phyloP scores from a whole-genome alignment of 2,329 filamentous ascomycete genomes.

The Ramularia endophylla region DNA sequence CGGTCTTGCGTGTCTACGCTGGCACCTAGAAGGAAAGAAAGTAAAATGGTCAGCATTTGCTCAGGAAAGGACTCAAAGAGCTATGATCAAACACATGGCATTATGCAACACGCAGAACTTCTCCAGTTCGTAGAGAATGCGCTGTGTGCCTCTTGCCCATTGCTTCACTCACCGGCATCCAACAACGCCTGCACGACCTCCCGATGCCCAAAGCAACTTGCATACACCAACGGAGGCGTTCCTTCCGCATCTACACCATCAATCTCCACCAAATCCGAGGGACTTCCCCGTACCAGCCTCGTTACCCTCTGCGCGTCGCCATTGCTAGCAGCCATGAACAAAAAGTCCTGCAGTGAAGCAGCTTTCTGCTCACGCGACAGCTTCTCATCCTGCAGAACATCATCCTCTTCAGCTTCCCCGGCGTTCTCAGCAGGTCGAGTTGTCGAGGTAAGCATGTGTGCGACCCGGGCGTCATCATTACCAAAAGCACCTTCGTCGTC shows the following conservation, averaged over 20 bases:
- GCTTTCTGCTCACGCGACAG: slow-evolving; percentile 72
- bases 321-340: slow-evolving; percentile 96
- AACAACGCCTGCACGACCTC: slow-evolving; percentile 79
- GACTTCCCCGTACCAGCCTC: slow-evolving; percentile 67
- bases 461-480: slow-evolving; percentile 80
- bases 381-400: slow-evolving; percentile 67
- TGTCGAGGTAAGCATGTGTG: slow-evolving; percentile 94
- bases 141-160: too few relatives aligned
- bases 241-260: slow-evolving; percentile 90
- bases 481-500: slow-evolving; percentile 56
- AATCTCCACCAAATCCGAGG: slow-evolving; percentile 71
- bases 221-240: slow-evolving; percentile 93
- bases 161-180: too few relatives aligned
- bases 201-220: slow-evolving; percentile 96
- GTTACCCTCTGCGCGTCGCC: slow-evolving; percentile 79
- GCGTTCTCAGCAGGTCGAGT: slow-evolving; percentile 66
- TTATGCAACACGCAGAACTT: too few relatives aligned
- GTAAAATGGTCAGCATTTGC: too few relatives aligned
- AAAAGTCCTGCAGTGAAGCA: slow-evolving; percentile 72
- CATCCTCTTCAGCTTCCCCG: slow-evolving; percentile 71
- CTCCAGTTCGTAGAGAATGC: too few relatives aligned
- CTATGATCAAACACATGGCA: too few relatives aligned
- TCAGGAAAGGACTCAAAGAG: too few relatives aligned
- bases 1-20: slow-evolving; percentile 90
- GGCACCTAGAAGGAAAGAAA: too few relatives aligned